Conservation (phyloP, 2,329 filamentous ascomycete genomes). For the Ascochyta koolunga region DNA sequence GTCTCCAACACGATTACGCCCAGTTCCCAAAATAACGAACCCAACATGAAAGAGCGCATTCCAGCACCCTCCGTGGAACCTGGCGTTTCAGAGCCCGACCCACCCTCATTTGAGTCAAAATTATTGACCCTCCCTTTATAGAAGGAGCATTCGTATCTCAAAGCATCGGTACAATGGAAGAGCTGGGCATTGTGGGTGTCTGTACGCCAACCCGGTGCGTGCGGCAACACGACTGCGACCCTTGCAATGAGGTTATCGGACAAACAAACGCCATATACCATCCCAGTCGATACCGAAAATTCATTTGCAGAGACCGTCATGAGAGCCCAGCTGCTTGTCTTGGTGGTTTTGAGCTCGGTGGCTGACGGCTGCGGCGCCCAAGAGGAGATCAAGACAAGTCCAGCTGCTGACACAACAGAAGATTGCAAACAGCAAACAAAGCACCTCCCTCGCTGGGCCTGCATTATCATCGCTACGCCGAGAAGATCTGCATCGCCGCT, state of each 20-base stretch:
- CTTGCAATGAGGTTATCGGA: constrained; percentile 24
- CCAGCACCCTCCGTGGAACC: not conserved
- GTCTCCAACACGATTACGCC: too few relatives aligned
- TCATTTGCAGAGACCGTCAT: not conserved
- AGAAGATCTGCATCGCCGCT: constrained; percentile 27
- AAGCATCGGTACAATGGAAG: not conserved
- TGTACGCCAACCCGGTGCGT: constrained; percentile 9
- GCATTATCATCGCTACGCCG: constrained; percentile 20
- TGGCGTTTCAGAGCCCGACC: not conserved
- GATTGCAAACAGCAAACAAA: not conserved
- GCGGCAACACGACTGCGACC: constrained; percentile 15
- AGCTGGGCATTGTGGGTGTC: constrained; percentile 7
- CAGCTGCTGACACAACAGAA: not conserved
- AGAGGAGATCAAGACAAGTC: not conserved
- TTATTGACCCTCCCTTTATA: not conserved
- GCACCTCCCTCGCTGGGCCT: not conserved
- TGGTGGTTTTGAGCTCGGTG: not conserved
- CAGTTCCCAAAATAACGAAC: too few relatives aligned
- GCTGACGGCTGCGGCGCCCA: not conserved
- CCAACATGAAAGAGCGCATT: too few relatives aligned
- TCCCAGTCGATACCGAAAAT: constrained; percentile 8
- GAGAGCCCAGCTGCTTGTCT: not conserved
- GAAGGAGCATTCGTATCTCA: constrained; percentile 3
- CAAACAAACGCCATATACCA: constrained; percentile 3
- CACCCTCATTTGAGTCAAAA: not conserved